These are phyloP conservation scores for Diaporthe ampelina DNA, from an alignment of 2,329 filamentous ascomycete genomes.

Conservation along the genomic window DNA sequence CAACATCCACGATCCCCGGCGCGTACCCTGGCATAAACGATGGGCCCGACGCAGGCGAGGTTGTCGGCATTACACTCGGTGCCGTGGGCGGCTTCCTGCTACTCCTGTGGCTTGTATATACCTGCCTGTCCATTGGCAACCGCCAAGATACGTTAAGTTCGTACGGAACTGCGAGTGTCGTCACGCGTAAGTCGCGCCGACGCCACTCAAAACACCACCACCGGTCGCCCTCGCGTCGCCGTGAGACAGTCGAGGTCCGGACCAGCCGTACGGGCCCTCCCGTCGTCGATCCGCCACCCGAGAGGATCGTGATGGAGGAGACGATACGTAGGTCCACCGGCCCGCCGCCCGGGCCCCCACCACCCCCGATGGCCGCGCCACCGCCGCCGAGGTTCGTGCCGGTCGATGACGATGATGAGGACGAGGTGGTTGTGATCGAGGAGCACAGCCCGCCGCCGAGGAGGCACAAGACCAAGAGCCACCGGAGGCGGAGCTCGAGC, in stretches of 20 bases:
- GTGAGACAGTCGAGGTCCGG: conserved; percentile 50
- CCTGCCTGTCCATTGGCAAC: conserved; percentile 50
- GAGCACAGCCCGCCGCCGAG: conserved; percentile 49
- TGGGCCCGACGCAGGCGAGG: conserved; percentile 51
- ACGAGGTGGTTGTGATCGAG: conserved; percentile 54
- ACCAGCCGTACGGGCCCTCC: conserved; percentile 23
- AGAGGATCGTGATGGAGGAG: conserved; percentile 50
- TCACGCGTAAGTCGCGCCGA: conserved; percentile 45
- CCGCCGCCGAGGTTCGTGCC: conserved; percentile 37
- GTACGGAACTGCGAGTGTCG: conserved; percentile 45
- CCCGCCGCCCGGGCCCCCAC: conserved; percentile 33
- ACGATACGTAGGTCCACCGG: conserved; percentile 42
- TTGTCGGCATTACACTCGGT: conserved; percentile 56
- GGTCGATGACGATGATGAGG: conserved; percentile 46
- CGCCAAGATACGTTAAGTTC: conserved; percentile 40
- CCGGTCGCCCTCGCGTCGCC: conserved; percentile 37
- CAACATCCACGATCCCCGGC: conserved; percentile 49
- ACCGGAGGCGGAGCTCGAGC: conserved; percentile 44
- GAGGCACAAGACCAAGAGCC: conserved; percentile 44
- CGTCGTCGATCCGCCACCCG: conserved; percentile 32
- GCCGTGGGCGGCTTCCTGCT: conserved; percentile 60
- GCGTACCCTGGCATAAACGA: conserved; percentile 48
- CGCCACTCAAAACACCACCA: conserved; percentile 42
- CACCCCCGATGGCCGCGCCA: conserved; percentile 37
- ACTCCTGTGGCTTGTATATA: conserved; percentile 52